phyloP scores from a whole-genome alignment of 306 rosid genomes.

The Begonia fuchsioides region DNA sequence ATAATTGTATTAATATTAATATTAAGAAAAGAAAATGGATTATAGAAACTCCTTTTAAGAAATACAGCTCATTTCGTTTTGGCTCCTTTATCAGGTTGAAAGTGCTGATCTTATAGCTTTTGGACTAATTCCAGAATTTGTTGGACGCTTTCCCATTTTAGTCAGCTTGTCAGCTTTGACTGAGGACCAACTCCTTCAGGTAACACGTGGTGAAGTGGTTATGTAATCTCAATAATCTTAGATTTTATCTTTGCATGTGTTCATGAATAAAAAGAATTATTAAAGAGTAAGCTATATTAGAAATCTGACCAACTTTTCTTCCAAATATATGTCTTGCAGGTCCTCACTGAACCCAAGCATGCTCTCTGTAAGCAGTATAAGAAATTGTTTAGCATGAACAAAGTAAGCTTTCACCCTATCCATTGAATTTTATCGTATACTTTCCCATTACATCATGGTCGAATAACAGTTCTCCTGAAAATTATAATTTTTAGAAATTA shows the following conservation, averaged over 20 bases:
- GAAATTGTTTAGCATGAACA: conserved; percentile 78
- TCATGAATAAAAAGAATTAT: conserved; percentile 66
- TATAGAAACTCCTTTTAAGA: not conserved
- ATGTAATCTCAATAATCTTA: not conserved
- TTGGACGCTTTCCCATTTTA: conserved; percentile 90
- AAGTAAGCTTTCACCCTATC: conserved; percentile 37
- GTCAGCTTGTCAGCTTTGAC: conserved; percentile 83
- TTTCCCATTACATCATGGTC: too few relatives aligned
- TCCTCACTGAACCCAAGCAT: conserved; percentile 80
- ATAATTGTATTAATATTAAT: too few relatives aligned
- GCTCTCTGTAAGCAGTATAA: conserved; percentile 94
- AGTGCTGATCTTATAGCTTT: conserved; percentile 91
- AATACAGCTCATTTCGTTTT: not conserved
- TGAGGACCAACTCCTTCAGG: conserved; percentile 89
- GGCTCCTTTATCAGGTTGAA: conserved; percentile 61
- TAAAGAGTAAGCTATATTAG: too few relatives aligned
- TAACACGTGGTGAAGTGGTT: conserved; percentile 14
- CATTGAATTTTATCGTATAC: not conserved
- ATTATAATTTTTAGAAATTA: too few relatives aligned
- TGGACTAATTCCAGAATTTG: conserved; percentile 98
- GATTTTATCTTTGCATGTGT: conserved; percentile 39
- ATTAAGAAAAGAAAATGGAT: too few relatives aligned
- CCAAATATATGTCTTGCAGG: conserved; percentile 26
- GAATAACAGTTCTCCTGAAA: too few relatives aligned
- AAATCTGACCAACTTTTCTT: too few relatives aligned